Conservation (phyloP, 2,329 filamentous ascomycete species). For the Neobulgaria alba region DNA sequence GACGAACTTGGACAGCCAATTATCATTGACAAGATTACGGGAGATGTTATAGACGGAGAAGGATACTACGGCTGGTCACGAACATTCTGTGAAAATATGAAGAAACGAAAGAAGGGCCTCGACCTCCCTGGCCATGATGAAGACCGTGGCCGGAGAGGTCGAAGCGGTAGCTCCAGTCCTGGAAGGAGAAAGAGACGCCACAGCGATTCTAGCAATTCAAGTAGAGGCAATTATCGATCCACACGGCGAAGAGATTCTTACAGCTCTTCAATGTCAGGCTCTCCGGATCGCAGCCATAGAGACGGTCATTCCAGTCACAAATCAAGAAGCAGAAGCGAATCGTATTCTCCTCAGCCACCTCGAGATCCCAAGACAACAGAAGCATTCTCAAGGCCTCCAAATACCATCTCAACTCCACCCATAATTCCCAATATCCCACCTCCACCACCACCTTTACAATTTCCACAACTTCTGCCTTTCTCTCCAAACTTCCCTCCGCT, state of each 20-base stretch:
- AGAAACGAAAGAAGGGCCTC: conserved; percentile 36
- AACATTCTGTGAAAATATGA: conserved; percentile 75
- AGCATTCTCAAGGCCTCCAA: conserved; percentile 4
- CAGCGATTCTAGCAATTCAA: conserved; percentile 21
- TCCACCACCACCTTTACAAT: conserved; percentile 16
- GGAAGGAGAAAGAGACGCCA: conserved; percentile 23
- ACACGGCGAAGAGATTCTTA: conserved; percentile 23
- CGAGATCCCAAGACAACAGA: conserved; percentile 4
- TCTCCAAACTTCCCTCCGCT: conserved; percentile 21
- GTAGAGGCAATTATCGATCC: conserved; percentile 9
- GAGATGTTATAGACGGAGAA: conserved; percentile 52
- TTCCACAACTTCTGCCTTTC: no score
- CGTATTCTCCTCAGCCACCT: conserved; percentile 11
- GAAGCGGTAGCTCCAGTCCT: conserved; percentile 22
- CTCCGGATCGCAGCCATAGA: conserved; percentile 12
- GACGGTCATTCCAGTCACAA: conserved; percentile 11
- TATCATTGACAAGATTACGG: conserved; percentile 55
- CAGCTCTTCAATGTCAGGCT: conserved; percentile 24
- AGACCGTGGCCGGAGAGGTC: conserved; percentile 8
- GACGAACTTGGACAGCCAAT: conserved; percentile 67
- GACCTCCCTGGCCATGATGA: conserved; percentile 10
- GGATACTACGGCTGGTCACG: conserved; percentile 87
- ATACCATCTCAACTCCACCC: conserved; percentile 8
- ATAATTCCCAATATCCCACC: conserved; percentile 10
- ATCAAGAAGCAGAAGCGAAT: conserved; percentile 18